These are phyloP conservation scores for Xylariaceae sp. DNA, from an alignment of 2,329 filamentous ascomycete genomes.

Conservation along the genomic window DNA sequence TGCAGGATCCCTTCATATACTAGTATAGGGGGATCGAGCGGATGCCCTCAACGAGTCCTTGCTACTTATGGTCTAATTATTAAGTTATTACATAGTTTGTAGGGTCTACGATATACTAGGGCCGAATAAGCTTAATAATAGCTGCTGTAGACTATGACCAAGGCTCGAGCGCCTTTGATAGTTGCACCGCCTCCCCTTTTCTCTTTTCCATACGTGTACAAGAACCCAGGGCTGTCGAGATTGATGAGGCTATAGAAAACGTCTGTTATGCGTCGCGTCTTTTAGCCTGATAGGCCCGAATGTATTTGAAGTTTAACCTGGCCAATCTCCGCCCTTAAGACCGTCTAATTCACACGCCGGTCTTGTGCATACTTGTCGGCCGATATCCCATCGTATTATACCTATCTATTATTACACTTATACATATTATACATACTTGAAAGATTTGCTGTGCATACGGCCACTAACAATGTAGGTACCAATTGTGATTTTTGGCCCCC, in stretches of 20 bases:
- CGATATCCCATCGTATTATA: slow-evolving; percentile 11
- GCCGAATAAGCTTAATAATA: too few relatives aligned
- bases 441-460: background rate
- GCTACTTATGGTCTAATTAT: background rate
- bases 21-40: background rate
- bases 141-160: too few relatives aligned
- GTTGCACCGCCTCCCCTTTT: background rate
- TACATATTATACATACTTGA: background rate
- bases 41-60: background rate
- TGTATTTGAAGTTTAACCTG: slow-evolving; percentile 41
- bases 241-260: slow-evolving; percentile 30
- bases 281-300: slow-evolving; percentile 49
- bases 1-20: slow-evolving; percentile 1
- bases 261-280: slow-evolving; percentile 34
- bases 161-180: background rate
- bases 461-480: background rate
- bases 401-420: background rate
- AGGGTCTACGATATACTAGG: too few relatives aligned
- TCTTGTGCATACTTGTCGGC: slow-evolving; percentile 8
- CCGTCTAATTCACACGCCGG: slow-evolving; percentile 23
- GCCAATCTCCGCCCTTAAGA: slow-evolving; percentile 39
- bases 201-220: slow-evolving; percentile 4
- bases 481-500: background rate
- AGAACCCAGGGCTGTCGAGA: slow-evolving; percentile 31
- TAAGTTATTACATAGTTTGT: background rate